These are phyloP conservation scores for Aspergillus pseudoglaucus DNA, from an alignment of 2,329 filamentous ascomycete species.

Conservation along the genomic window DNA sequence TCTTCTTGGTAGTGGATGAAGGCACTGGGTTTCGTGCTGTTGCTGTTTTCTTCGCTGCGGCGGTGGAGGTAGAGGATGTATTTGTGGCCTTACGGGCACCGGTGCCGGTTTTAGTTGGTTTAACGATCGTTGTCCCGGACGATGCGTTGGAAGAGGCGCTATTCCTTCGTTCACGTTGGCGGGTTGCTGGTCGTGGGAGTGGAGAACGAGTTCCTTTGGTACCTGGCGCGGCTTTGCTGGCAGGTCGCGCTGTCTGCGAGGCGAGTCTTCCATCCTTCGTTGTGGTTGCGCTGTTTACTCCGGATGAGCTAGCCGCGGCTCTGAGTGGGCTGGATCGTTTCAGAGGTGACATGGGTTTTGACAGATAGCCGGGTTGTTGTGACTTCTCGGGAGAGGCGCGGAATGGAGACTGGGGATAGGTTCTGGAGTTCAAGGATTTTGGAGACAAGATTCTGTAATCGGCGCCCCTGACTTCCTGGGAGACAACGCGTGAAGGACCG, in stretches of 20 bases:
- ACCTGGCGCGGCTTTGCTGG: conserved; percentile 23
- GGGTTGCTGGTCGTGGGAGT: conserved; percentile 31
- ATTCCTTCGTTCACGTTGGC: conserved; percentile 32
- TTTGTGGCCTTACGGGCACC: conserved; percentile 25
- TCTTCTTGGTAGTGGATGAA: conserved; percentile 30
- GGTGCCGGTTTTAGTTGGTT: conserved; percentile 21
- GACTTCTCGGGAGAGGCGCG: conserved; percentile 37
- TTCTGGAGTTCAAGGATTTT: conserved; percentile 71
- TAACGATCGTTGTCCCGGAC: conserved; percentile 33
- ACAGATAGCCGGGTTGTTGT: conserved; percentile 50
- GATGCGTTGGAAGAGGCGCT: conserved; percentile 34
- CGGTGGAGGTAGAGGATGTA: conserved; percentile 14
- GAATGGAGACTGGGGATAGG: conserved; percentile 53
- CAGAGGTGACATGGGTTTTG: conserved; percentile 56
- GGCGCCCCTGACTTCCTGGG: conserved; percentile 38
- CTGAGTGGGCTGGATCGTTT: conserved; percentile 46
- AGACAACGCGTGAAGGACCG: conserved; percentile 35
- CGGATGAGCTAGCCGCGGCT: conserved; percentile 15
- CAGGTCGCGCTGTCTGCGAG: conserved; percentile 25
- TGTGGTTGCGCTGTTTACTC: conserved; percentile 15
- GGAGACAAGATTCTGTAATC: conserved; percentile 67
- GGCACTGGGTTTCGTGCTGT: conserved; percentile 24
- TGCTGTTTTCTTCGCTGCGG: conserved; percentile 23
- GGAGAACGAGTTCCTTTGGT: conserved; percentile 24
- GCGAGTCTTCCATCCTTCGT: conserved; percentile 21